Conservation (phyloP, 2,329 filamentous ascomycete genomes). For the Colletotrichum sp. region DNA sequence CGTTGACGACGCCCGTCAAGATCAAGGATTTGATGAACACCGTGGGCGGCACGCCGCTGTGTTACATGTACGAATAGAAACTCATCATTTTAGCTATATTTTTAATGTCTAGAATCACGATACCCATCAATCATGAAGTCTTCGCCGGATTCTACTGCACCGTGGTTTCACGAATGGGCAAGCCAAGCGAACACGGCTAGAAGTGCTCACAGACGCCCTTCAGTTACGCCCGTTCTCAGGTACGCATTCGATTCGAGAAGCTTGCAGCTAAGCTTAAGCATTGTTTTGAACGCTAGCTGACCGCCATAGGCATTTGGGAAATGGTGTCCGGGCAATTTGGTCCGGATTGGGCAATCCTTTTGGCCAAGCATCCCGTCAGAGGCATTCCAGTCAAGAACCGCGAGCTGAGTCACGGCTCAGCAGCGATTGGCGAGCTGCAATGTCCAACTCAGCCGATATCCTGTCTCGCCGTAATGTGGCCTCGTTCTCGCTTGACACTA, state of each 20-base stretch:
- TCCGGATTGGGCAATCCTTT: neutral
- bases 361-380: neutral
- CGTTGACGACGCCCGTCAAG: conserved; percentile 36
- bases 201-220: neutral
- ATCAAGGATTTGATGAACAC: conserved; percentile 44
- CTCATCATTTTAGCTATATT: neutral
- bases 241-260: neutral
- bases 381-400: neutral
- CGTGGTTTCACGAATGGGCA: fast-evolving
- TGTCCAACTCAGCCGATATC: neutral
- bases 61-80: conserved; percentile 43
- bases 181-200: neutral
- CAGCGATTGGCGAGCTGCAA: neutral
- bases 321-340: neutral
- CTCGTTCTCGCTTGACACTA: neutral
- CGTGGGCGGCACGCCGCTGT: conserved; percentile 43
- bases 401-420: neutral
- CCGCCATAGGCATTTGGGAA: neutral
- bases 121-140: neutral
- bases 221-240: neutral
- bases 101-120: neutral
- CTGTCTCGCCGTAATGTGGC: neutral
- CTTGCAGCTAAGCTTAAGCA: neutral
- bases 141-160: neutral
- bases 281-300: neutral